Percentiles rank a stretch among this genome's conserved stretches.
Evolutionary conservation across 1,284 basidiomycete species (phyloP).

Genomic region (Marasmius oreades): DNA sequence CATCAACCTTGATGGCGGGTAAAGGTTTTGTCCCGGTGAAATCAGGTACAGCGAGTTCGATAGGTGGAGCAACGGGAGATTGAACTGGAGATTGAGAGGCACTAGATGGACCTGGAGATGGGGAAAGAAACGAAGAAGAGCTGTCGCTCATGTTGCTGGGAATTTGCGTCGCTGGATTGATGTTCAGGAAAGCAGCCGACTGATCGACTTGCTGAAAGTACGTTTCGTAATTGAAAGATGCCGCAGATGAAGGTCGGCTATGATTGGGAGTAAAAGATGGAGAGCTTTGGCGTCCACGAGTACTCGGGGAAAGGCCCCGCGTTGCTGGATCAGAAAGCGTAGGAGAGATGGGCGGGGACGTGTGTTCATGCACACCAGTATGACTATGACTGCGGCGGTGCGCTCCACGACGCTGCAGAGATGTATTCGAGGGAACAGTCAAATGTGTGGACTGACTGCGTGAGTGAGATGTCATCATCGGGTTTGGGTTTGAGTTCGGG

Average conservation of each 20-base stretch:
- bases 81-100: background rate
- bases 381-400: constrained; percentile 1
- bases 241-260: background rate
- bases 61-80: background rate
- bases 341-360: background rate
- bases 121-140: background rate
- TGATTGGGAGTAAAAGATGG: background rate
- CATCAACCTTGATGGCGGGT: background rate
- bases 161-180: background rate
- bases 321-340: background rate
- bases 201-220: background rate
- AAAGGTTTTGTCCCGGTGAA: background rate
- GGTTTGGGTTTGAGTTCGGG: background rate
- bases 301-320: background rate
- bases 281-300: background rate
- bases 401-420: background rate
- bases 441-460: constrained; percentile 4
- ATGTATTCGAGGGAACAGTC: background rate
- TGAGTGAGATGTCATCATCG: background rate
- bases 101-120: background rate
- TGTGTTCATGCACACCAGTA: constrained; percentile 1
- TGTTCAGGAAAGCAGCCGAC: background rate
- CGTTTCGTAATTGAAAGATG: background rate
- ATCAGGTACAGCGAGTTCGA: background rate
- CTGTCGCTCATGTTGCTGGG: background rate